A percentile compares a stretch with the other conserved stretches of the same genome.
These are phyloP conservation scores for Ophiognomonia clavigignenti-juglandacearum DNA, from an alignment of 2,329 filamentous ascomycete species.

Conservation along the genomic window DNA sequence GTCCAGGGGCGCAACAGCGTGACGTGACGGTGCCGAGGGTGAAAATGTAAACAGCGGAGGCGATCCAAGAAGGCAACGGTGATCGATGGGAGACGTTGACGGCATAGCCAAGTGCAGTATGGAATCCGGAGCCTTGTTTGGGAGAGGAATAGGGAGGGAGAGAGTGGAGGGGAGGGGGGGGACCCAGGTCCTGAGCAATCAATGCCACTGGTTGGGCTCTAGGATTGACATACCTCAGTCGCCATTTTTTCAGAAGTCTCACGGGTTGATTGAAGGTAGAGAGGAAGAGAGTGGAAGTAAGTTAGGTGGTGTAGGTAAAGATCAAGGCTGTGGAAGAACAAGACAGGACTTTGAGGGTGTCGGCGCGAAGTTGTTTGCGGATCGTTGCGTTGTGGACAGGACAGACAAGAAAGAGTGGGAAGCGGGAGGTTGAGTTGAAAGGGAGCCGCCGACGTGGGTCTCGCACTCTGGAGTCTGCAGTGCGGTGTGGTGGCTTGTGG, in stretches of 20 bases:
- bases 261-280: conserved; percentile 14
- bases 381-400: conserved; percentile 16
- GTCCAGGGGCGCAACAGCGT: not conserved
- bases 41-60: not conserved
- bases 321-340: no score
- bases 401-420: conserved; percentile 13
- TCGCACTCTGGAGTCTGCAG: not conserved
- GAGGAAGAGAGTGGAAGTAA: conserved; percentile 13
- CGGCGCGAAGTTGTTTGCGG: conserved; percentile 10
- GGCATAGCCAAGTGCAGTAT: no score
- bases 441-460: not conserved
- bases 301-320: no score
- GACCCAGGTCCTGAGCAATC: no score
- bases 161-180: no score
- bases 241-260: conserved; percentile 23
- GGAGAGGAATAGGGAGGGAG: no score
- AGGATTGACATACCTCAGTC: no score
- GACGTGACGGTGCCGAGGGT: not conserved
- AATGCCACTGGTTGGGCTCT: no score
- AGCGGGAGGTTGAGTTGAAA: conserved; percentile 8
- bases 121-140: no score
- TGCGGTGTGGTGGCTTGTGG: no score
- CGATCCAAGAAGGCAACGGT: not conserved
- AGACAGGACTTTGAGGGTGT: conserved; percentile 4
- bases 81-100: no score